Evolutionary conservation across 2,329 filamentous ascomycete genomes (phyloP).

Genomic region (Colletotrichum acutatum): DNA sequence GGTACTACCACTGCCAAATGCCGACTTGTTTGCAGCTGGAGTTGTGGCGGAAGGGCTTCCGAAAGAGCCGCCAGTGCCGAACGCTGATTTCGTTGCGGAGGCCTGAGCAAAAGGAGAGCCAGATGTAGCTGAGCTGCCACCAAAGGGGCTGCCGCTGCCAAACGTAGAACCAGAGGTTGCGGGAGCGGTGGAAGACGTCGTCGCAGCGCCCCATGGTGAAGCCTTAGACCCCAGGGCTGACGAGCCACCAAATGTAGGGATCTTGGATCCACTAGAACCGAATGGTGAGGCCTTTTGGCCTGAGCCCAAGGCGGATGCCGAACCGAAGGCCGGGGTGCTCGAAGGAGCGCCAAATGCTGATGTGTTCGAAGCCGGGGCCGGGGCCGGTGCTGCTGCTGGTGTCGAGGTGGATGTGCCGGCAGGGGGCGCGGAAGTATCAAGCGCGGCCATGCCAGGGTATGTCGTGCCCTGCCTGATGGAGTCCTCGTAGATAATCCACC

Average conservation of each 20-base stretch:
- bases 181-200: constrained; percentile 20
- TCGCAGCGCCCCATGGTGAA: constrained; percentile 60
- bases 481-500: constrained; percentile 94
- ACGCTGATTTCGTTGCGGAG: constrained; percentile 42
- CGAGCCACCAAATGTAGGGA: constrained; percentile 58
- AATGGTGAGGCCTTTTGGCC: constrained; percentile 37
- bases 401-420: constrained; percentile 35
- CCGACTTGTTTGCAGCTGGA: constrained; percentile 41
- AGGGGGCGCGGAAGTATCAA: constrained; percentile 44
- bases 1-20: constrained; percentile 43
- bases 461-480: constrained; percentile 79
- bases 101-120: constrained; percentile 62
- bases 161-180: constrained; percentile 50
- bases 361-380: constrained; percentile 13
- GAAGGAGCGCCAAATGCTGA: constrained; percentile 40
- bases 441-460: constrained; percentile 74
- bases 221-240: constrained; percentile 60
- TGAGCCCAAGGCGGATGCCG: constrained; percentile 51
- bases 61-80: constrained; percentile 21
- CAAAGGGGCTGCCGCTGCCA: constrained; percentile 56
- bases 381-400: constrained; percentile 34
- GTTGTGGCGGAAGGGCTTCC: constrained; percentile 35
- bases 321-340: constrained; percentile 40
- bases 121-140: constrained; percentile 47
- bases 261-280: constrained; percentile 40